Conservation (phyloP, 768 basidiomycete genomes). For the Suillus americanus region DNA sequence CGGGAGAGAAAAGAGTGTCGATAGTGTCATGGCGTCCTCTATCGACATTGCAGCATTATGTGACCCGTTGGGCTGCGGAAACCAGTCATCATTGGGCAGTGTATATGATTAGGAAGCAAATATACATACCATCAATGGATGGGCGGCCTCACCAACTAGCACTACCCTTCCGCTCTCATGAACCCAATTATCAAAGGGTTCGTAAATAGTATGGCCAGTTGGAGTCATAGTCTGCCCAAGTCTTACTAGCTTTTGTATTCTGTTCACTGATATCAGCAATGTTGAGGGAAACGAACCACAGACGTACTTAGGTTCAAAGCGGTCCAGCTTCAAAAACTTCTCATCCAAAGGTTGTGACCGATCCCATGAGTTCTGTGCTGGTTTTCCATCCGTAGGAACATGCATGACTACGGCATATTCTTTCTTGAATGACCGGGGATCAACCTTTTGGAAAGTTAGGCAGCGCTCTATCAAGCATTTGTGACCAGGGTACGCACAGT, state of each 20-base stretch:
- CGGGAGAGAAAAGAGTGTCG: slow-evolving; percentile 54
- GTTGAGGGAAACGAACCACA: not conserved
- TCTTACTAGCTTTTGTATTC: slow-evolving; percentile 21
- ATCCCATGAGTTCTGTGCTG: not conserved
- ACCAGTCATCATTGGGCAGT: not conserved
- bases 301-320: slow-evolving; percentile 24
- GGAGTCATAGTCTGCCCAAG: slow-evolving; percentile 19
- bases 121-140: slow-evolving; percentile 46
- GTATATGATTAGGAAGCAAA: not conserved
- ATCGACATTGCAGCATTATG: slow-evolving; percentile 48
- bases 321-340: slow-evolving; percentile 13
- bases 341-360: slow-evolving; percentile 13
- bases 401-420: slow-evolving; percentile 19
- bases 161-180: slow-evolving; percentile 51
- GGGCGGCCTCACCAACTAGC: slow-evolving; percentile 58
- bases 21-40: slow-evolving; percentile 63
- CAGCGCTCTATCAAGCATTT: not conserved
- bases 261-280: not conserved
- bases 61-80: slow-evolving; percentile 46
- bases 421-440: slow-evolving; percentile 11
- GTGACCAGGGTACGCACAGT: slow-evolving; percentile 13
- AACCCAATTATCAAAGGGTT: slow-evolving; percentile 46
- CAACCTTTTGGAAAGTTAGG: not conserved
- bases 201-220: slow-evolving; percentile 31
- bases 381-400: slow-evolving; percentile 1